Base-by-base conservation (phyloP, 2,329 filamentous ascomycete species). In the Alternaria sp. region DNA sequence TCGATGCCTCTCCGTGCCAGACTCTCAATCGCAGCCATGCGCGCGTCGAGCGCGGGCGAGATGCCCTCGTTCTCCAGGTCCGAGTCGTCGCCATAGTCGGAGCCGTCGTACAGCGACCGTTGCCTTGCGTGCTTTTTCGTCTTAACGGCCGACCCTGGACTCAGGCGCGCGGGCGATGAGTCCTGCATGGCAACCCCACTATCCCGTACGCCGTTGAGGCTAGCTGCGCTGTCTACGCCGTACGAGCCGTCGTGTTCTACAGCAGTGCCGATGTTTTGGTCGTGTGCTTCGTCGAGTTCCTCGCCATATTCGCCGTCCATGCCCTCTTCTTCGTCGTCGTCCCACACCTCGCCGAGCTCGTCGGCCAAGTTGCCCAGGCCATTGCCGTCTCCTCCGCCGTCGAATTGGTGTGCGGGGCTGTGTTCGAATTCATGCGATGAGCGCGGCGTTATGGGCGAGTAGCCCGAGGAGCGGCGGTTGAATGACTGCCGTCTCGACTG, bases 341-440 rank as follows among this genome's bases (percentile, higher is more conserved):
- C 88, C 76, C 91, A 87, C 4, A 89, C 88, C 39, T 91, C 91
- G 1, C 90, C 92, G 48, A 95, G 81, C 78, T 95, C 92, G 77
- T 94, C 92, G 2, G 92, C 92, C 49, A 95, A 78, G 68, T 93
- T 94, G 32, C 91, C 92, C 63, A 93, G 81, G 8, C 89, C 89
- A 57, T 68, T 70, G 62, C 87, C 87, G 47, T 79, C 81, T 51
- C 74, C 76, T 16, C 70, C 75, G 9, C 74, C 76, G 53, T 77
- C 78, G 7, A 76, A 75, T 57, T 75, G 73, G 14, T 79, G 78
- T 41, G 71, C 76, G 2, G 76, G 76, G 44, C 73, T 72, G 54
- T 80, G 75, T 18, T 81, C 80, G 61, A 79, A 78, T 11, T 76
- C 73, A n/a, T 74, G 76, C 57, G 75, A 75, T 11, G 78, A 79